phyloP scores from a whole-genome alignment of 2,329 filamentous ascomycete genomes.

The Colletotrichum sp. region DNA sequence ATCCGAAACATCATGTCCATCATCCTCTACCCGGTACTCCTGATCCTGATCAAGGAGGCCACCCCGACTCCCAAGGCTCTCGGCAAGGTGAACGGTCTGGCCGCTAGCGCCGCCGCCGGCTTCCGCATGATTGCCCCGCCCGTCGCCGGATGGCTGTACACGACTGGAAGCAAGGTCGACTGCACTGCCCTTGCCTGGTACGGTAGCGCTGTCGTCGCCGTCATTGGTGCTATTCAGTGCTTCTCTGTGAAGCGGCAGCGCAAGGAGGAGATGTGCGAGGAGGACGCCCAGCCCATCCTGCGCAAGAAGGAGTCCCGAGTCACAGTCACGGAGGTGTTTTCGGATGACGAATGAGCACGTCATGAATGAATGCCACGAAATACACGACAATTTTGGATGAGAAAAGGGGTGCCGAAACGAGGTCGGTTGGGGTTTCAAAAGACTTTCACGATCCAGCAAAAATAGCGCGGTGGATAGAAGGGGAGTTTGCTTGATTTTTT shows the following conservation, averaged over 20 bases:
- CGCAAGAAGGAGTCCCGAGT: slow-evolving; percentile 16
- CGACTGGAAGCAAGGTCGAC: slow-evolving; percentile 61
- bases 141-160: slow-evolving; percentile 67
- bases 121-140: slow-evolving; percentile 73
- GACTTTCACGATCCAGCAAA: slow-evolving; percentile 1
- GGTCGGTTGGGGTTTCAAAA: neutral
- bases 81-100: slow-evolving; percentile 70
- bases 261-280: neutral
- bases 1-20: slow-evolving; percentile 68
- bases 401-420: neutral
- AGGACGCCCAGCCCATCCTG: slow-evolving; percentile 5
- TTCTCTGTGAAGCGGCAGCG: slow-evolving; percentile 52
- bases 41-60: slow-evolving; percentile 73
- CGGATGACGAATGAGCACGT: slow-evolving; percentile 16
- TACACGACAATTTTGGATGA: neutral
- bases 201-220: slow-evolving; percentile 61
- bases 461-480: slow-evolving; percentile 1
- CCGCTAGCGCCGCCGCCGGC: slow-evolving; percentile 68
- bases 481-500: slow-evolving; percentile 1
- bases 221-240: slow-evolving; percentile 64
- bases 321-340: slow-evolving; percentile 11
- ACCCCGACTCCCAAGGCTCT: slow-evolving; percentile 61
- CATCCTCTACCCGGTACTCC: slow-evolving; percentile 68
- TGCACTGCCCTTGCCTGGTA: slow-evolving; percentile 71
- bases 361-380: neutral